Evolutionary conservation across 352 stramenopile species (phyloP).

Genomic region (Phytophthora agathidicida): DNA sequence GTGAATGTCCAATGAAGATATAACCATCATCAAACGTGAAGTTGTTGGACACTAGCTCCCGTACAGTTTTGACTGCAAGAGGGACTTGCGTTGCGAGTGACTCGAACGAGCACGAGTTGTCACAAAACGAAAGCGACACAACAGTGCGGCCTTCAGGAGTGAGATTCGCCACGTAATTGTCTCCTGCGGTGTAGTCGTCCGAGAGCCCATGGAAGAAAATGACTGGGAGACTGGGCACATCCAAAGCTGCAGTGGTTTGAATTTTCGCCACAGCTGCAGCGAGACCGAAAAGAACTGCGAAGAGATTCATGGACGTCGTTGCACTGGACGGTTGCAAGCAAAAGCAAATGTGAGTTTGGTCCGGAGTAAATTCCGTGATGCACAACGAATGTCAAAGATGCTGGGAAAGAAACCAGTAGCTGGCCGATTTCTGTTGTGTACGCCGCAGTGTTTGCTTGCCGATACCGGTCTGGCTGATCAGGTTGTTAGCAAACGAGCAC

Average conservation of each 20-base stretch:
- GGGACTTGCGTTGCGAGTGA: constrained; percentile 32
- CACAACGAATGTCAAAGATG: not conserved
- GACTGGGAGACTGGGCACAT: constrained; percentile 23
- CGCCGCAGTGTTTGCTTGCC: no score
- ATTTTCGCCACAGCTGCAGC: not conserved
- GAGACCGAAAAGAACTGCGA: not conserved
- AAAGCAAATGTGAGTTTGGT: no score
- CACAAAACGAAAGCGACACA: constrained; percentile 39
- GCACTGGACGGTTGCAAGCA: not conserved
- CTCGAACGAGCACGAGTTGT: constrained; percentile 26
- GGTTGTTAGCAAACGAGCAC: no score
- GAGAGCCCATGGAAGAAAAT: constrained; percentile 51
- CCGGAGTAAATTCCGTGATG: no score
- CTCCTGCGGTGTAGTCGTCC: not conserved
- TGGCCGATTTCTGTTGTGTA: no score
- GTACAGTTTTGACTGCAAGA: constrained; percentile 40
- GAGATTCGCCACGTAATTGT: constrained; percentile 8
- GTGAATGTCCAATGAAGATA: constrained; percentile 34
- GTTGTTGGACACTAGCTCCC: constrained; percentile 17
- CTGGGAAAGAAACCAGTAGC: constrained; percentile 2
- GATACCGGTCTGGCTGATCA: no score
- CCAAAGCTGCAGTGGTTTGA: not conserved
- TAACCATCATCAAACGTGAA: constrained; percentile 17
- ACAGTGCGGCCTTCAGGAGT: constrained; percentile 6
- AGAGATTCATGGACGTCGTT: not conserved